Percentiles rank a stretch among this genome's conserved stretches.
Conservation (phyloP, 2,329 filamentous ascomycete species). For the Ophiostoma ips region DNA sequence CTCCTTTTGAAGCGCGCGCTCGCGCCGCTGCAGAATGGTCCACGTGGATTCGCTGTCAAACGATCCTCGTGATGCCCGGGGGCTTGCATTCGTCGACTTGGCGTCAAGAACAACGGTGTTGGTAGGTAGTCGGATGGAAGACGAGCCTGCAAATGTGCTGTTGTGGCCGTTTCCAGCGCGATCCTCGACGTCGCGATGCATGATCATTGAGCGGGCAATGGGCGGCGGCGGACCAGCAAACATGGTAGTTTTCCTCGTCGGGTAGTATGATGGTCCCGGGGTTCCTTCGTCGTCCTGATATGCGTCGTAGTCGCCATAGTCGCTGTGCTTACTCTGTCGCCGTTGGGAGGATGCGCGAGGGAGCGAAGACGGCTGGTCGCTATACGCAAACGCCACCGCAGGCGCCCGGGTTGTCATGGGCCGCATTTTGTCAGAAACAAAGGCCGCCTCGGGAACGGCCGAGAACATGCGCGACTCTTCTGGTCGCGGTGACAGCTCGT, state of each 20-base stretch:
- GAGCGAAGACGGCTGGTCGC: slow-evolving; percentile 5
- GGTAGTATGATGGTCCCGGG: no score
- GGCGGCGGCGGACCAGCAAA: slow-evolving; percentile 38
- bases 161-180: neutral
- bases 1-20: slow-evolving; percentile 31
- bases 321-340: slow-evolving; percentile 3
- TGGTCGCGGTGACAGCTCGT: slow-evolving; percentile 20
- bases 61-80: neutral
- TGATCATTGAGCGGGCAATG: slow-evolving; percentile 29
- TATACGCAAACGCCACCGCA: slow-evolving; percentile 5
- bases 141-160: slow-evolving; percentile 12
- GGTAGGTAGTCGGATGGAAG: slow-evolving; percentile 15
- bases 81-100: neutral
- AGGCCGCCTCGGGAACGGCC: neutral
- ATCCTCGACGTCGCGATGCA: slow-evolving; percentile 22
- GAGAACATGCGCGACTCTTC: slow-evolving; percentile 16
- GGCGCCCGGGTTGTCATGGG: neutral
- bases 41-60: slow-evolving; percentile 29
- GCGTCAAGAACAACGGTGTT: slow-evolving; percentile 28
- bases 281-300: neutral
- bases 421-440: neutral
- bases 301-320: slow-evolving; percentile 7
- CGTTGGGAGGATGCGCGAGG: slow-evolving; percentile 5
- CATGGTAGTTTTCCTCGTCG: no score
- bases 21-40: slow-evolving; percentile 31